Base-by-base conservation (phyloP, 2,329 filamentous ascomycete species). In the Pseudocercospora macadamiae region DNA sequence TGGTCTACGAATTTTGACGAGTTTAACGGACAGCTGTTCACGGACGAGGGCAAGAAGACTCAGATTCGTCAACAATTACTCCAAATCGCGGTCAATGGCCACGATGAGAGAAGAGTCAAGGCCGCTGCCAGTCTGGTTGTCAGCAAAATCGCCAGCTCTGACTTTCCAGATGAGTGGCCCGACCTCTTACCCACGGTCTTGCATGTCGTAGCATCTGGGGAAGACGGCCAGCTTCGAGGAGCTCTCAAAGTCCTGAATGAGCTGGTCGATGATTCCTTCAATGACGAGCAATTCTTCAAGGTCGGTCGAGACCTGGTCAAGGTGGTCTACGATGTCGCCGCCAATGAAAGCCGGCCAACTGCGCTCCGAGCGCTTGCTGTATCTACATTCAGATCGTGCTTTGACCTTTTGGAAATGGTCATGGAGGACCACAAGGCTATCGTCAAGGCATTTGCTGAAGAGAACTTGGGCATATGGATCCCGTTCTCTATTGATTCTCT, bases 131-230 rank as follows among this genome's bases (percentile, higher is more conserved):
- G 92, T 81, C 91, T 87, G 66, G 86, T 89, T 4, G 91, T 97
- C 62, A 93, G 92, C 80, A 97, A 96, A 79, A 96, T 99, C 67
- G 95, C 95, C 57, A 89, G 87, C 64, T 86, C 88, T 70, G 95
- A 99, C 78, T 97, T 96, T 72, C 95, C 95, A 54, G 91, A 97
- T 60, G 85, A 93, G 70, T 99, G 95, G 95, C 91, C 93, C n/a
- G 85, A 86, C 65, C 85, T 99, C 42, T 85, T 99, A 26, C 90
- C 91, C 19, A 85, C 86, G 30, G 82, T 97, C 39, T 84, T 99
- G 61, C 84, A 85, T 42, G 82, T 93, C 51, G 90, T 97, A 69
- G 85, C 89, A 54, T 84, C 81, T 54, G 91, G 90, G 61, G 86
- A 82, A 63, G 91, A 96, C 69, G 79, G 82, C 47, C 92, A 96